Evolutionary conservation across 208 protist genomes (phyloP).

Genomic region (Chromosphaera perkinsii): DNA sequence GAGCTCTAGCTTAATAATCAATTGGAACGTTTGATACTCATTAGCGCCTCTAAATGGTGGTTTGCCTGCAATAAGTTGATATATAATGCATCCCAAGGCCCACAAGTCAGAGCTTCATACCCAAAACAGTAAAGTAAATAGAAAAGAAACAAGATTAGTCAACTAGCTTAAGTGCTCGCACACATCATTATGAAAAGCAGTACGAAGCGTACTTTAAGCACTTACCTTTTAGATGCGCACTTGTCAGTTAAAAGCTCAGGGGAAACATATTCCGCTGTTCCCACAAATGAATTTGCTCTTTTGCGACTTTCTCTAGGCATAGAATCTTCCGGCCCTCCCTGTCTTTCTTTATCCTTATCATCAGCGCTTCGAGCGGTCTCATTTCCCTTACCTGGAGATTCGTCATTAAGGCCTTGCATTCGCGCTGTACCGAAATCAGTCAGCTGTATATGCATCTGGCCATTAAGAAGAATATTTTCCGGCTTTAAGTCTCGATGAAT

Average conservation of each 20-base stretch:
- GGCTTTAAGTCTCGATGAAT: conserved; percentile 35
- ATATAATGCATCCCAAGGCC: conserved; percentile 58
- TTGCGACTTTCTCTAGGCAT: neutral
- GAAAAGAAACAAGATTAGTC: too few species aligned
- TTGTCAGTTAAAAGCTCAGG: conserved; percentile 64
- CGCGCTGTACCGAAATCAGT: conserved; percentile 27
- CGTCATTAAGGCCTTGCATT: too few species aligned
- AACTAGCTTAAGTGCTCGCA: too few species aligned
- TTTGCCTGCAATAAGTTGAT: conserved; percentile 51
- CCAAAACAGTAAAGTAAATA: neutral
- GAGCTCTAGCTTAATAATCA: conserved; percentile 50
- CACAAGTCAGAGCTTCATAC: conserved; percentile 45
- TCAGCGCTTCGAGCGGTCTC: neutral
- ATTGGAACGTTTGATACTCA: conserved; percentile 61
- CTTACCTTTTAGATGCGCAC: conserved; percentile 15
- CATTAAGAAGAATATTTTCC: conserved; percentile 22
- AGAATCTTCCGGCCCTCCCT: too few species aligned
- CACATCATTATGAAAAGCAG: too few species aligned
- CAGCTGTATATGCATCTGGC: conserved; percentile 22
- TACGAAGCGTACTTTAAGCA: too few species aligned
- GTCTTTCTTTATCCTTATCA: too few species aligned
- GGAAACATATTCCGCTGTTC: conserved; percentile 76
- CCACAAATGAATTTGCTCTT: conserved; percentile 57
- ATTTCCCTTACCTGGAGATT: neutral
- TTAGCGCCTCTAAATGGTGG: conserved; percentile 28